These are phyloP conservation scores for Aspergillus floridensis DNA, from an alignment of 2,329 filamentous ascomycete genomes.

Conservation along the genomic window DNA sequence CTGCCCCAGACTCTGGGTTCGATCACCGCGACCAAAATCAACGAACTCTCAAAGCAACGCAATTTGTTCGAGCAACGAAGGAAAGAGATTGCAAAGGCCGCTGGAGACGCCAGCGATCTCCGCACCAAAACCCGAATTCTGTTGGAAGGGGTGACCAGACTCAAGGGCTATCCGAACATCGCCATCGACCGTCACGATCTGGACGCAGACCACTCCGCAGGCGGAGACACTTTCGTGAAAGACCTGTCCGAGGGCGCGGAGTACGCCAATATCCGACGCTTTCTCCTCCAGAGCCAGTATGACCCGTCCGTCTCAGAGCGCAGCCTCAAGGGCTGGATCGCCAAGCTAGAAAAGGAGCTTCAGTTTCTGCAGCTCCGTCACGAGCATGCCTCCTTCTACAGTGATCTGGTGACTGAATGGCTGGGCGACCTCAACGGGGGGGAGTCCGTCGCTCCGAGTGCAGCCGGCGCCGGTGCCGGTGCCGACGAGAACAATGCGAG, in stretches of 20 bases:
- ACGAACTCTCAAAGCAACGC: slow-evolving; percentile 55
- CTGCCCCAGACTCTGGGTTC: slow-evolving; percentile 55
- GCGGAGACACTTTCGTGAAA: slow-evolving; percentile 9
- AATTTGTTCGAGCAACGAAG: slow-evolving; percentile 51
- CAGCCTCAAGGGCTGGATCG: slow-evolving; percentile 49
- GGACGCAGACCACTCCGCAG: slow-evolving; percentile 20
- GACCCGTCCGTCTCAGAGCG: slow-evolving; percentile 53
- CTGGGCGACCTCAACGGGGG: slow-evolving; percentile 39
- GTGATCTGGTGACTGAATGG: slow-evolving; percentile 56
- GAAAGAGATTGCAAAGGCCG: slow-evolving; percentile 38
- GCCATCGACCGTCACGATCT: slow-evolving; percentile 35
- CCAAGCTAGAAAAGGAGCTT: slow-evolving; percentile 48
- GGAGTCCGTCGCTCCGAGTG: slow-evolving; percentile 1
- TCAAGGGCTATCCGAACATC: slow-evolving; percentile 39
- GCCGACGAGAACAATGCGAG: slow-evolving; percentile 30
- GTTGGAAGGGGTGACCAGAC: slow-evolving; percentile 37
- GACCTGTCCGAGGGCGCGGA: slow-evolving; percentile 25
- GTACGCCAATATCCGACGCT: slow-evolving; percentile 49
- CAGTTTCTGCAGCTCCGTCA: slow-evolving; percentile 54
- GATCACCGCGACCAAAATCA: slow-evolving; percentile 57
- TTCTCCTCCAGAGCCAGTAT: slow-evolving; percentile 53
- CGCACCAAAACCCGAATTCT: slow-evolving; percentile 34
- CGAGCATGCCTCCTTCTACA: slow-evolving; percentile 57
- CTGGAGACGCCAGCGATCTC: slow-evolving; percentile 27
- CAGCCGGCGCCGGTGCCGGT: slow-evolving; percentile 27